Percentiles rank a stretch among this genome's conserved stretches.
phyloP scores from a whole-genome alignment of 352 stramenopile species.

The Thalassiosira hispida region DNA sequence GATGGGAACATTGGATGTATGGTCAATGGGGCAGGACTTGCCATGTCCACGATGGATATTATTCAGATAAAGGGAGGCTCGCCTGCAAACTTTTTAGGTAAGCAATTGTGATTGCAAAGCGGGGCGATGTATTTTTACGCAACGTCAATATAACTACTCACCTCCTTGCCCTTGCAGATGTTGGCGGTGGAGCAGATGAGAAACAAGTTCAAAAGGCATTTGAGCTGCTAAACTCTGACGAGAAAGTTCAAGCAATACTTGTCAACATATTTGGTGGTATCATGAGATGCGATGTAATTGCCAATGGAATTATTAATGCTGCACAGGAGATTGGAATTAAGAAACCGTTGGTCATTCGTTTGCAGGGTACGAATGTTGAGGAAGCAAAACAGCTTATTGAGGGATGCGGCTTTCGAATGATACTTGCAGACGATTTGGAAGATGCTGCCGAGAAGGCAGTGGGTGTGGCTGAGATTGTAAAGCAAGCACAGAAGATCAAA shows the following conservation, averaged over 20 bases:
- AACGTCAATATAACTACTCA: too few species aligned
- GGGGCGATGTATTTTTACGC: too few species aligned
- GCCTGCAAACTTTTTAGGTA: slow-evolving; percentile 99
- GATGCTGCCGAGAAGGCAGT: slow-evolving; percentile 95
- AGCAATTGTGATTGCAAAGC: too few species aligned
- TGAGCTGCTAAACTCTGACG: slow-evolving; percentile 90
- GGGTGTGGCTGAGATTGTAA: slow-evolving; percentile 70
- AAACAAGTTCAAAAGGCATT: slow-evolving; percentile 88
- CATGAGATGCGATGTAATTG: slow-evolving; percentile 98
- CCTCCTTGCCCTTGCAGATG: too few species aligned
- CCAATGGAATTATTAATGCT: slow-evolving; percentile 94
- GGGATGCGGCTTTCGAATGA: slow-evolving; percentile 93
- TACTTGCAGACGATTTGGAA: slow-evolving; percentile 92
- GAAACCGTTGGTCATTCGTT: slow-evolving; percentile 97
- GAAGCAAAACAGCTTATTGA: slow-evolving; percentile 93
- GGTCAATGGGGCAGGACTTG: slow-evolving; percentile 98
- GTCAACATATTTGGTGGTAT: slow-evolving; percentile 99
- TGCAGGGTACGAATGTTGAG: slow-evolving; percentile 98
- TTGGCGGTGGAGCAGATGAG: slow-evolving; percentile 94
- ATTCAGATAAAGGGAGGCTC: slow-evolving; percentile 97
- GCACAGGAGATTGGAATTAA: slow-evolving; percentile 95
- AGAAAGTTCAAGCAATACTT: slow-evolving; percentile 96
- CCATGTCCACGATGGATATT: slow-evolving; percentile 99
- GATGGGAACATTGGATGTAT: slow-evolving; percentile 99
- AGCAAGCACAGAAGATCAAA: slow-evolving; percentile 73